Conservation (phyloP, 208 protist genomes). For the Trypanosomatidae sp. region DNA sequence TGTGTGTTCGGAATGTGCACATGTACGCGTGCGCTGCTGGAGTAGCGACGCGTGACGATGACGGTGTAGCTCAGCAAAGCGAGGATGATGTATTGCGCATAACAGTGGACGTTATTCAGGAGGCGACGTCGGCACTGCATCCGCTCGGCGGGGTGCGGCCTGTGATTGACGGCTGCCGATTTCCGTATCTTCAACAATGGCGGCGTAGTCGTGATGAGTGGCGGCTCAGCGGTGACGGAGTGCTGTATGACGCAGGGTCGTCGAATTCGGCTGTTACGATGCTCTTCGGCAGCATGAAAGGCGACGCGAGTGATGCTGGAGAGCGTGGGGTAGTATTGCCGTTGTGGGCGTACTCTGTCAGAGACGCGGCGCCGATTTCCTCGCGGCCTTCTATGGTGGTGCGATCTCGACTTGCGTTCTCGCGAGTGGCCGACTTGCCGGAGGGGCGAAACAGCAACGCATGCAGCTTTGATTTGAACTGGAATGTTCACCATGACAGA, state of each 20-base stretch:
- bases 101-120: constrained; percentile 20
- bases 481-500: background rate
- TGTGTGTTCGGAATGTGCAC: constrained; percentile 24
- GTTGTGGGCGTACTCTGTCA: constrained; percentile 18
- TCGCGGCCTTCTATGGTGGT: background rate
- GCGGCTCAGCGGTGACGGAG: background rate
- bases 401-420: background rate
- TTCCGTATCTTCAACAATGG: constrained; percentile 28
- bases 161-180: constrained; percentile 10
- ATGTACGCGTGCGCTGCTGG: constrained; percentile 3
- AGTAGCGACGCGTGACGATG: background rate
- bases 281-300: background rate
- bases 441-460: background rate
- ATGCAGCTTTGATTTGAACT: background rate
- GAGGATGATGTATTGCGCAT: constrained; percentile 1
- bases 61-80: background rate
- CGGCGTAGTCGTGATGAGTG: constrained; percentile 11
- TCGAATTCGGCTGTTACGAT: background rate
- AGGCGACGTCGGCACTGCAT: constrained; percentile 11
- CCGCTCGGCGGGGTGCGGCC: constrained; percentile 15
- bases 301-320: background rate
- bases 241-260: background rate
- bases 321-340: background rate
- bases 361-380: background rate
- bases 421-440: background rate